Base-by-base conservation (phyloP, 345 rosid genomes). In the Chamaenerion angustifolium region DNA sequence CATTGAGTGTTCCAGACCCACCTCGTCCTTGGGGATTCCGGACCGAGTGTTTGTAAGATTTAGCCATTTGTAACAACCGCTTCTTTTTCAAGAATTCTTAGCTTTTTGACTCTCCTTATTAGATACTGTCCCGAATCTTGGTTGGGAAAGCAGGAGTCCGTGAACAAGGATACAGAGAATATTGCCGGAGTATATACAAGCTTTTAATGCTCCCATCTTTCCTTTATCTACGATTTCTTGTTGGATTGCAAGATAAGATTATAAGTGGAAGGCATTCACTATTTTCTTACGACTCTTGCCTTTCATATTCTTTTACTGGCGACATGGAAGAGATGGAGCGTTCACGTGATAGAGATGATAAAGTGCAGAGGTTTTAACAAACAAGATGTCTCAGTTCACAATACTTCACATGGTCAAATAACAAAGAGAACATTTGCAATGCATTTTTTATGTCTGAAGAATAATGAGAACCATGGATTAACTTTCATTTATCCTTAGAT, bases 261-360 rank as follows among this genome's bases (percentile, higher is more conserved):
- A 42, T 12, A 7, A 51, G 16, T 16, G 42, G 47, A 40, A 40
- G 3, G 54, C 45, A 12, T 11, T n/a, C n/a, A n/a, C n/a, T 18
- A 35, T 3, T 23, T 11, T 41, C n/a, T n/a, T n/a, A n/a, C n/a
- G n/a, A n/a, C n/a, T 12, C 31, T 52, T 19, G 16, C 13, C 27
- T 40, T 10, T 54, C 9, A 7, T 16, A 15, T 12, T 42, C n/a
- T 12, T 4, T 13, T 35, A n/a, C 9, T 54, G 3, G 35, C 43
- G 13, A 53, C 27, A 31, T 60, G 37, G 8, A 57, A 72, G 71
- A 59, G 46, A 49, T 62, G 77, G 64, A 68, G 71, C 57, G 51
- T 65, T 46, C 58, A 50, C 23, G 44, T 65, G 53, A 64, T 48
- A 12, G 60, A 62, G 45, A 58, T 45, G 18, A 21, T 61, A 48